Evolutionary conservation across 164 flowering plant genomes (phyloP), one percentile per base, ranked within the genome.

Genomic region (Brasenia schreberi): DNA sequence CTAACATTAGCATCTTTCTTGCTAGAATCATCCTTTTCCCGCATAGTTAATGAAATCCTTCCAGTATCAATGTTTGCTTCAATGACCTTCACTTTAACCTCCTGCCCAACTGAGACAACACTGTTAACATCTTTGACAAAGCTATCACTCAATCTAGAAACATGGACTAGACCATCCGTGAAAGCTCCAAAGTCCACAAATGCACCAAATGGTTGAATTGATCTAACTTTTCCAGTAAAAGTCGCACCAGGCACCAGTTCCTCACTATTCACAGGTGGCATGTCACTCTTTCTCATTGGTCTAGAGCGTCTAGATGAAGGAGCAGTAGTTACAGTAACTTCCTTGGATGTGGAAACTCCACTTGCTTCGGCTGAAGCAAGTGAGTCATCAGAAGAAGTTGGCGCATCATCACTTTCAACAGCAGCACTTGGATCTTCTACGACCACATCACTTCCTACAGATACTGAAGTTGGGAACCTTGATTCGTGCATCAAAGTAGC

Each of bases 101-200:
- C 96, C 83, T 94, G 99, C 43, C 99, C 99, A 68, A 91, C 68
- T 56, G 96, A 81, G 69, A 94, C 93, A 63, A 94, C 53, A 64
- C 71, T 79, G 19, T 70, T 82, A 63, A 90, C 89, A 80, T 93
- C 96, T 79, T 89, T 89, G 19, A 94, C 96, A 82, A 77, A 94
- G 80, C 85, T 81, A 72, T 85, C 86, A 76, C 93, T 91, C 77
- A 94, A 69, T 77, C 72, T 70, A 16, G 97, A 94, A 75, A 94
- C 91, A 78, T 94, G 99, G 42, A 94, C 96, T 45, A 94, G 76
- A 42, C 99, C 99, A 77, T 94, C 96, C 17, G 96, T 83, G 78
- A 87, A 94, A 68, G 97, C 99, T 70, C 99, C 99, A 81, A 94
- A 81, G 77, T 91, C 99, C 69, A 94, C 78, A 78, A 94, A 94